Evolutionary conservation across 768 basidiomycete species (phyloP).

Genomic region (Trametes villosa): DNA sequence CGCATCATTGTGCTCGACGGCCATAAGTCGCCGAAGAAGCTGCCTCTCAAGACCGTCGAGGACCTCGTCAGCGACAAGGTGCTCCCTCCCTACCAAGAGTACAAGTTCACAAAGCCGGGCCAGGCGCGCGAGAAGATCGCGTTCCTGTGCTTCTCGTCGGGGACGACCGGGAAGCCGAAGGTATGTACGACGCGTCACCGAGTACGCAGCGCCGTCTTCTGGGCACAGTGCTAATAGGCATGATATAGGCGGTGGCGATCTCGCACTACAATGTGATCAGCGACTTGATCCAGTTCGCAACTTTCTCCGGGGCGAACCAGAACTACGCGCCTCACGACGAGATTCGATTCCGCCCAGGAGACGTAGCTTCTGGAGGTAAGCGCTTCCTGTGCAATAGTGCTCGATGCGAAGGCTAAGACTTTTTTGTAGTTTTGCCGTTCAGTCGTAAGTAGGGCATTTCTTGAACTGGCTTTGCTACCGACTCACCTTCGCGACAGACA

Average conservation of each 20-base stretch:
- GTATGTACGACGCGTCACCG: constrained; percentile 1
- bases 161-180: constrained; percentile 27
- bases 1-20: constrained; percentile 31
- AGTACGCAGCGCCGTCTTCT: too few species aligned
- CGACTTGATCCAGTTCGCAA: constrained; percentile 43
- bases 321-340: constrained; percentile 43
- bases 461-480: neutral
- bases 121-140: constrained; percentile 23
- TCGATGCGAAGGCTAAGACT: neutral
- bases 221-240: too few species aligned
- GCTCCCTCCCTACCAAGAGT: constrained; percentile 3
- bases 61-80: constrained; percentile 7
- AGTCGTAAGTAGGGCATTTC: constrained; percentile 30
- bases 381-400: neutral
- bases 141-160: constrained; percentile 26
- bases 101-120: constrained; percentile 8
- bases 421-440: constrained; percentile 31
- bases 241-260: constrained; percentile 70
- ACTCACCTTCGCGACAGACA: constrained; percentile 48
- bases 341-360: constrained; percentile 54
- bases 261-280: constrained; percentile 68
- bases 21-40: constrained; percentile 1
- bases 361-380: constrained; percentile 60
- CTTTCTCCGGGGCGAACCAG: constrained; percentile 24
- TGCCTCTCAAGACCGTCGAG: constrained; percentile 1